Conservation (phyloP, 495 filamentous ascomycete genomes). For the Penicillium verhagenii region DNA sequence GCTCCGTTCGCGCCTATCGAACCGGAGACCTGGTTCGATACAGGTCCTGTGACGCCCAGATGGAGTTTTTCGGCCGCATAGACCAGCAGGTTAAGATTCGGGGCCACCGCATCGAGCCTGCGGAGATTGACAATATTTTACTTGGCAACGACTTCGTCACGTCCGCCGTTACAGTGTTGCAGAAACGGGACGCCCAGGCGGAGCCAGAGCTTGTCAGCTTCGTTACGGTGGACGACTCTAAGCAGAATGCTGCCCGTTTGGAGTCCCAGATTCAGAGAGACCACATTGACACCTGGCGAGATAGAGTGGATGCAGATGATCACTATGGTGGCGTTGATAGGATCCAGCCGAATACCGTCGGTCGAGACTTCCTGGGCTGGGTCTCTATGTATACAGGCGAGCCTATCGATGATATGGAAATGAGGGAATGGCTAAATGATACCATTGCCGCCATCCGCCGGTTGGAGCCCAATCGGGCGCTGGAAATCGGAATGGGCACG, state of each 20-base stretch:
- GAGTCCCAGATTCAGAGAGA: neutral
- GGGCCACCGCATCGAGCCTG: neutral
- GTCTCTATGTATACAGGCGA: neutral
- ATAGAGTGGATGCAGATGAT: neutral
- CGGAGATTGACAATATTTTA: neutral
- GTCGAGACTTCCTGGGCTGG: neutral
- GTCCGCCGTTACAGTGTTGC: neutral
- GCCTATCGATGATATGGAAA: neutral
- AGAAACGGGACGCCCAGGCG: neutral
- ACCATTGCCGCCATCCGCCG: neutral
- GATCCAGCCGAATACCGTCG: neutral
- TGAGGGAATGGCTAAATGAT: neutral
- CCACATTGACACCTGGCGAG: neutral
- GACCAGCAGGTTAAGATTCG: neutral
- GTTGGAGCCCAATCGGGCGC: neutral
- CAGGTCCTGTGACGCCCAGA: neutral
- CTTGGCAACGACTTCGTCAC: neutral
- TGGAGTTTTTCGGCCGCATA: neutral
- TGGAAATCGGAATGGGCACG: neutral
- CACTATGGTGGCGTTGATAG: neutral
- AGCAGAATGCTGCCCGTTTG: neutral
- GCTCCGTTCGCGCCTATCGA: neutral
- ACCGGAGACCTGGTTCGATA: neutral
- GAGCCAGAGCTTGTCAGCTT: slow-evolving; percentile 1
- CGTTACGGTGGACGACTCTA: neutral